phyloP scores from a whole-genome alignment of 495 filamentous ascomycete genomes.

The Rhypophila decipiens region DNA sequence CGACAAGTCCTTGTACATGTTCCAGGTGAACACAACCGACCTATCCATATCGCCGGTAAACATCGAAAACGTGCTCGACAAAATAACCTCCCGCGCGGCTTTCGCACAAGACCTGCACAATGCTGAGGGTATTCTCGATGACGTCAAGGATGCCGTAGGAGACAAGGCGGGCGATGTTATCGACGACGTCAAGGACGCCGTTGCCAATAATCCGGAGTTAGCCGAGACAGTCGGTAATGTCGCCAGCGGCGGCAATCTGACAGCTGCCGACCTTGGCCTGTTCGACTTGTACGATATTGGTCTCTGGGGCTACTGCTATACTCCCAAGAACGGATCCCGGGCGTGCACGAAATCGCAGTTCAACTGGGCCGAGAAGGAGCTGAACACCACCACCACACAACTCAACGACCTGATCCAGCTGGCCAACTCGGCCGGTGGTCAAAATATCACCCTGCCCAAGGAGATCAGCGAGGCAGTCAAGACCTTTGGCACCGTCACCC shows the following conservation, averaged over 20 bases:
- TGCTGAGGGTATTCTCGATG: not conserved
- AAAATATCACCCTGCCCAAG: slow-evolving; percentile 50
- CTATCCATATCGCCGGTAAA: slow-evolving; percentile 33
- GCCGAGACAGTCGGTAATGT: slow-evolving; percentile 1
- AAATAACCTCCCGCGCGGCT: slow-evolving; percentile 3
- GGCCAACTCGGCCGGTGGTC: too few relatives aligned
- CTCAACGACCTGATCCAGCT: slow-evolving; percentile 34
- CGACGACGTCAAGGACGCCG: not conserved
- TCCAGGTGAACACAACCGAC: slow-evolving; percentile 55
- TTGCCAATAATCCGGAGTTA: not conserved
- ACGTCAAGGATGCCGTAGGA: not conserved
- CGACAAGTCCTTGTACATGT: slow-evolving; percentile 64
- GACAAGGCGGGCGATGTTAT: not conserved
- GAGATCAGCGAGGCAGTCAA: slow-evolving; percentile 59
- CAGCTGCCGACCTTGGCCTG: slow-evolving; percentile 51
- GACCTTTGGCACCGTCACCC: slow-evolving; percentile 62
- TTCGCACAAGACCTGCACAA: not conserved
- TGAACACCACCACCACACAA: slow-evolving; percentile 52
- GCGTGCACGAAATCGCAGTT: slow-evolving; percentile 59
- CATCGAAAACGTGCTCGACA: slow-evolving; percentile 12
- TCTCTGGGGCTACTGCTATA: slow-evolving; percentile 82
- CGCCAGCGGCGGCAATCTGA: slow-evolving; percentile 33
- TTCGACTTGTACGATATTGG: slow-evolving; percentile 73
- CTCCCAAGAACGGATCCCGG: slow-evolving; percentile 37
- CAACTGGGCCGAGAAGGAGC: slow-evolving; percentile 63